phyloP scores from a whole-genome alignment of 2,329 filamentous ascomycete genomes.

The Botrytis medusae region DNA sequence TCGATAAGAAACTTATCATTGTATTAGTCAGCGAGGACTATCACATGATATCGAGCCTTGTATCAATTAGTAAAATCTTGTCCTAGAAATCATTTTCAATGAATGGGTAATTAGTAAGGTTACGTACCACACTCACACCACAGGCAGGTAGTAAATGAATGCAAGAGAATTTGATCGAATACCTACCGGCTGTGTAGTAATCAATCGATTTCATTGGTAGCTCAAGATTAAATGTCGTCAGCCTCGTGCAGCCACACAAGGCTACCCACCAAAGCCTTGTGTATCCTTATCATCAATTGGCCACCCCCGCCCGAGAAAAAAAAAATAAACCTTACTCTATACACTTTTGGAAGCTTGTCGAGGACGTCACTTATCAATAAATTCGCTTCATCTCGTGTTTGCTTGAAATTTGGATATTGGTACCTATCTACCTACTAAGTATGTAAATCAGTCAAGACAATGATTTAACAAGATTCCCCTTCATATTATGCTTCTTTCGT shows the following conservation, averaged over 20 bases:
- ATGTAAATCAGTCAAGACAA: constrained; percentile 24
- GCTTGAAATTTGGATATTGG: background rate
- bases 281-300: background rate
- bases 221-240: background rate
- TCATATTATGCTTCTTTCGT: constrained; percentile 37
- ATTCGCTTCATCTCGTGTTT: background rate
- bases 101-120: too few species aligned
- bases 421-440: background rate
- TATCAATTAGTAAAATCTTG: too few species aligned
- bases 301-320: background rate
- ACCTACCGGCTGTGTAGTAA: too few species aligned
- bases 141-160: too few species aligned
- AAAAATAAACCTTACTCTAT: background rate
- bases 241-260: background rate
- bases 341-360: background rate
- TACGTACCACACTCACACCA: too few species aligned
- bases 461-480: constrained; percentile 28
- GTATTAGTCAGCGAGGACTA: background rate
- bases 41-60: background rate
- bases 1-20: background rate
- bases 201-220: background rate
- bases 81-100: too few species aligned
- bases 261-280: background rate
- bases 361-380: background rate
- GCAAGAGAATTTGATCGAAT: too few species aligned